Percentiles rank a stretch among this genome's conserved stretches.
These are phyloP conservation scores for Reticulascus tulasneorum DNA, from an alignment of 2,329 filamentous ascomycete genomes.

Conservation along the genomic window DNA sequence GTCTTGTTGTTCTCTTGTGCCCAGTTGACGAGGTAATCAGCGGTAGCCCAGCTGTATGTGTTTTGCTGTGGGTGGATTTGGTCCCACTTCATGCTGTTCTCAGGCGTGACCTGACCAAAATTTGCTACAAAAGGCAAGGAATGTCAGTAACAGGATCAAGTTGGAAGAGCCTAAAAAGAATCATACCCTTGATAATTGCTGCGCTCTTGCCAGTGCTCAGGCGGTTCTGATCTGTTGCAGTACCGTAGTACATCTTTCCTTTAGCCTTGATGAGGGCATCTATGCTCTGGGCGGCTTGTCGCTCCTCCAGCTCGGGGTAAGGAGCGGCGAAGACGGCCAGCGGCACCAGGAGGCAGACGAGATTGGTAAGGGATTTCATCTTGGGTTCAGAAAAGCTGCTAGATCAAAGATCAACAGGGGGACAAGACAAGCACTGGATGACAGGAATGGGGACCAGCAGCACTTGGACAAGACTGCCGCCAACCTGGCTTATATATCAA, in stretches of 20 bases:
- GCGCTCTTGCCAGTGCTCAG: conserved; percentile 46
- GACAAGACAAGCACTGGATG: too few species aligned
- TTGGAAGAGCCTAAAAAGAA: too few species aligned
- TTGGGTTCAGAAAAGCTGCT: too few species aligned
- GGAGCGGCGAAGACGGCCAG: conserved; percentile 30
- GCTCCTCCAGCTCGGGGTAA: conserved; percentile 26
- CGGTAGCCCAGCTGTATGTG: conserved; percentile 50
- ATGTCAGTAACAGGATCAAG: too few species aligned
- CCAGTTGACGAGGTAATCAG: conserved; percentile 58
- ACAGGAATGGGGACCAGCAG: too few species aligned
- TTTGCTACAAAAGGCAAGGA: too few species aligned
- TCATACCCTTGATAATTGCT: conserved; percentile 55
- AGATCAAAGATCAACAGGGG: too few species aligned
- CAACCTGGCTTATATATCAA: too few species aligned
- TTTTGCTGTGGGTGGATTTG: conserved; percentile 44
- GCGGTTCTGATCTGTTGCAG: conserved; percentile 48
- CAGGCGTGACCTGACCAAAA: conserved; percentile 62
- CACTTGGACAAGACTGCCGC: too few species aligned
- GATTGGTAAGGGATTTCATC: conserved; percentile 18
- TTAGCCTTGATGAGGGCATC: conserved; percentile 54
- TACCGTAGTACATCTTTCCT: conserved; percentile 64
- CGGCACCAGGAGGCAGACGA: conserved; percentile 32
- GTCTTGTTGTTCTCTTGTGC: conserved; percentile 52
- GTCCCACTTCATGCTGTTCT: conserved; percentile 72
- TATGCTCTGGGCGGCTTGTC: conserved; percentile 44